Evolutionary conservation across 768 basidiomycete genomes (phyloP), one percentile per base, ranked within the genome.

Genomic region (Lyophyllum decastes): DNA sequence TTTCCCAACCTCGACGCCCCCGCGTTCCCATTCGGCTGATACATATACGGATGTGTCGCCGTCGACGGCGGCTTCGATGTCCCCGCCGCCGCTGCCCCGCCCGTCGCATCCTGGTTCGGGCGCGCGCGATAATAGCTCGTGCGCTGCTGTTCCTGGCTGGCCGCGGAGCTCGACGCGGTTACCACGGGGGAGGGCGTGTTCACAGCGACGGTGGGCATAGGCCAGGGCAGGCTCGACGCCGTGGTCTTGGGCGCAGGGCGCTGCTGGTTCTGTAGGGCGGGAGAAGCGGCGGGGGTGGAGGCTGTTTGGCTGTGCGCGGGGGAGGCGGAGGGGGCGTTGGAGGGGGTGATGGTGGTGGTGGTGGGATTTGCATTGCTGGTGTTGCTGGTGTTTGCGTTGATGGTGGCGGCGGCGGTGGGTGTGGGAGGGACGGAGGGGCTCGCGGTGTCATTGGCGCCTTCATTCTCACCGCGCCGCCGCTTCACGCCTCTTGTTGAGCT

Each of bases 141-240:
- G 14, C 79, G 70, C 35, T 76, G 77, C 35, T 75, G 79, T n/a
- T 81, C 82, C 33, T 72, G 73, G 65, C 35, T 38, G 48, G 55
- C 7, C 67, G 67, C 46, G 1, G 68, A 50, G 11, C 70, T 63
- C 0, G 77, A 63, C n/a, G 74, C 62, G 3, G 79, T 61, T 21
- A 88, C 75, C 3, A 87, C 81, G 2, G 86, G 81, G 5, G 87
- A 82, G 0, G 82, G 67, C 2, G 84, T 83, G 45, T 79, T 78
- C 10, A 79, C 84, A 1, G 88, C 87, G 27, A 89, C 81, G 1
- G 85, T 88, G 1, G 88, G 88, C 86, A 89, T 88, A 6, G 88
- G 86, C 81, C 85, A 90, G 4, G 87, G 86, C 49, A 85, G 45
- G 57, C 61, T 55, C 41, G 64, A 62, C 30, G 60, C 5, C 27